Evolutionary conservation across 129 eudicot genomes (phyloP), one percentile per base, ranked within the genome.

Genomic region (Artemisia argyi): DNA sequence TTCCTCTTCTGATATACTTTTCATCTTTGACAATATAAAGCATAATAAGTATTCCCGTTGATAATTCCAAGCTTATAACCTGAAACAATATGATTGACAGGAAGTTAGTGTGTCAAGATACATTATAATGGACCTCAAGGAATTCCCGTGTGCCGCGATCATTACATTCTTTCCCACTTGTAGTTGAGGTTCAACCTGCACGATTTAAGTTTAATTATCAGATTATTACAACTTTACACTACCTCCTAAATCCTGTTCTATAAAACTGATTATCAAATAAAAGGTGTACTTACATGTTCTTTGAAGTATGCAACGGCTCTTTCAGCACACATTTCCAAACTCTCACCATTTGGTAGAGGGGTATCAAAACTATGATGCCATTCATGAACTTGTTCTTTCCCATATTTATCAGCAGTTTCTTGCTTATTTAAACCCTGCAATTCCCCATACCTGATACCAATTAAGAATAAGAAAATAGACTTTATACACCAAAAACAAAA

Each of bases 321-420:
- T 72, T 93, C 89, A 60, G 97, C 98, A 73, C 98, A 93, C 98
- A 93, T 93, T 76, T 92, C 98, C 82, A 92, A 82, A 78, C 98
- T 92, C 80, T 92, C 98, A 2, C 98, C 95, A 67, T 89, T 89
- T 50, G 96, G 98, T 61, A 96, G 96, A 73, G 96, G 98, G 15
- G 80, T 92, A 70, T 92, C 98, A 72, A 82, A 93, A 84, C 98
- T 93, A 76, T 97, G 97, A 13, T 97, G 84, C 98, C 98, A 93
- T 74, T 77, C 98, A 50, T 93, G 98, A 59, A 93, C 98, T 79
- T 92, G 83, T 39, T 93, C 98, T 68, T 83, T 83, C 50, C 98
- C 98, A 62, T 84, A 93, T 79, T 87, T 89, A 76, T 93, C 96
- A 1, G 95, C 92, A 11, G 97, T 89, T 89, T 93, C 97, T 73